Evolutionary conservation across 345 rosid species (phyloP).

Genomic region (Psidium guajava): DNA sequence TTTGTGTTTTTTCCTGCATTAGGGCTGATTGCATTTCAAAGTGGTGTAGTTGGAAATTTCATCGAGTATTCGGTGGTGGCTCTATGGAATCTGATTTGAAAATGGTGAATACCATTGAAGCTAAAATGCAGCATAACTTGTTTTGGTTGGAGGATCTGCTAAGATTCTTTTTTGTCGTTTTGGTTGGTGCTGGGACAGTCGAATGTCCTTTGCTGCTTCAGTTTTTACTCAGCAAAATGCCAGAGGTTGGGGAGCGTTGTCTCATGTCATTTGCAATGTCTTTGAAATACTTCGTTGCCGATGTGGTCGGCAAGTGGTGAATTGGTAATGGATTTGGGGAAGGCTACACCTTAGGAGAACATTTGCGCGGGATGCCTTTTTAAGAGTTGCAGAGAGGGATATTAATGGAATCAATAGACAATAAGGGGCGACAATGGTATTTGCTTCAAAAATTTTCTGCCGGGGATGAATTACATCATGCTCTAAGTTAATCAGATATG

Average conservation of each 20-base stretch:
- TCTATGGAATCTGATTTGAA: background rate
- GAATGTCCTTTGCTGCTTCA: background rate
- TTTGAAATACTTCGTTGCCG: background rate
- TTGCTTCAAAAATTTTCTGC: background rate
- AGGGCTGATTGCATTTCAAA: background rate
- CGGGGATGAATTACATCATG: background rate
- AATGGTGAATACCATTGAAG: background rate
- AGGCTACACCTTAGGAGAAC: background rate
- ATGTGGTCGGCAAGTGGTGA: background rate
- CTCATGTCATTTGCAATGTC: background rate
- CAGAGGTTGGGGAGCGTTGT: background rate
- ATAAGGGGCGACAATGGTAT: background rate
- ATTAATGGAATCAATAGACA: background rate
- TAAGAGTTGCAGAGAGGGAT: background rate
- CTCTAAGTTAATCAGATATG: background rate
- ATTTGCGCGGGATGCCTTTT: background rate
- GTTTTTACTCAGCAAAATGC: background rate
- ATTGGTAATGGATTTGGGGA: background rate
- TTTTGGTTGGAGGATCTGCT: background rate
- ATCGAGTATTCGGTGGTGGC: background rate
- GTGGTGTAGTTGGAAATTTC: background rate
- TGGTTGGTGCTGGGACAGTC: background rate
- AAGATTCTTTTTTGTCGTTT: background rate
- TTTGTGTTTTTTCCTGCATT: background rate
- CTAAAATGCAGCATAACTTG: background rate